These are phyloP conservation scores for Suillus americanus DNA, from an alignment of 768 basidiomycete genomes.

Conservation along the genomic window DNA sequence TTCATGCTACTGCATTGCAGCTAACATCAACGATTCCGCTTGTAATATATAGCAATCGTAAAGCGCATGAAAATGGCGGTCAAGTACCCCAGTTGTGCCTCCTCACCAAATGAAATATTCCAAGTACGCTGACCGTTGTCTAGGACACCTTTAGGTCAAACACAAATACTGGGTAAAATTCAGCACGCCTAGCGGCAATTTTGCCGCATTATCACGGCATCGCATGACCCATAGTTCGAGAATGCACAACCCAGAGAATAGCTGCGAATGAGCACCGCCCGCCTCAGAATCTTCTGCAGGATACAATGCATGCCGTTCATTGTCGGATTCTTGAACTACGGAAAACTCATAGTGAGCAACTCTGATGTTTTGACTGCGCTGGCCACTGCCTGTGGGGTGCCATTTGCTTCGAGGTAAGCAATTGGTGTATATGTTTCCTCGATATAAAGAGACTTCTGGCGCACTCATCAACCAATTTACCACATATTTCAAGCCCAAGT, in stretches of 20 bases:
- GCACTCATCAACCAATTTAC: neutral
- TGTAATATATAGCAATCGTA: neutral
- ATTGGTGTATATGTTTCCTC: neutral
- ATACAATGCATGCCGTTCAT: neutral
- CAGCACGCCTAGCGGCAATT: neutral
- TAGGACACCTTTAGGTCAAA: neutral
- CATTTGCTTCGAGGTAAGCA: neutral
- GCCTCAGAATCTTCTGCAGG: neutral
- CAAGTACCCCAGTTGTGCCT: neutral
- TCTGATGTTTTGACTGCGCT: neutral
- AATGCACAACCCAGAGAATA: neutral
- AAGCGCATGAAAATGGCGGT: no score
- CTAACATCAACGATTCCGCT: neutral
- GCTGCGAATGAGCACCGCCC: neutral
- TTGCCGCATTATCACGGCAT: neutral
- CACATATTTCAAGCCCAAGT: neutral
- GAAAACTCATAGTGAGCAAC: neutral
- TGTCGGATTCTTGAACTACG: neutral
- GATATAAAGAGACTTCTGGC: neutral
- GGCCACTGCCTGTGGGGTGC: neutral
- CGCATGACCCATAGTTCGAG: neutral
- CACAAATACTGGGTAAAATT: neutral
- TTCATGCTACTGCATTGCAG: neutral
- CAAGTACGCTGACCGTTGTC: neutral
- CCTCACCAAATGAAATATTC: neutral